phyloP scores from a whole-genome alignment of 345 rosid genomes.

The Clarkia xantiana region DNA sequence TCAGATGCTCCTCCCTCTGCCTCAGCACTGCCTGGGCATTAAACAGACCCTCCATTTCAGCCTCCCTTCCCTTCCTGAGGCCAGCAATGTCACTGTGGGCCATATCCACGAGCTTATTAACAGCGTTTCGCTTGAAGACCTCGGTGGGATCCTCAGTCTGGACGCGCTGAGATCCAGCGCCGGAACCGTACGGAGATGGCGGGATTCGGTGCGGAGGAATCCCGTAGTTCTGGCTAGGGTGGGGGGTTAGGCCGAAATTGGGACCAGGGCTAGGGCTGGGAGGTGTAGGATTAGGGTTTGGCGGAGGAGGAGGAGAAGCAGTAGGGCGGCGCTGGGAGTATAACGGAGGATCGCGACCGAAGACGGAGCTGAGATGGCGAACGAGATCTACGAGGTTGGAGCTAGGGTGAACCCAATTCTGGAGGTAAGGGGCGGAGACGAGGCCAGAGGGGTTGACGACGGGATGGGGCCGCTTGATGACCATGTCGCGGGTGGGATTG shows the following conservation, averaged over 20 bases:
- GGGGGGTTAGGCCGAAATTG: conserved; percentile 9
- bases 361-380: conserved; percentile 31
- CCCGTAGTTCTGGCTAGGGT: conserved; percentile 3
- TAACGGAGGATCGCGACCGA: conserved; percentile 74
- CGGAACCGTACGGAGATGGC: conserved; percentile 41
- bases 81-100: conserved; percentile 38
- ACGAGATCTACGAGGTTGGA: conserved; percentile 66
- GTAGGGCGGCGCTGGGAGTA: conserved; percentile 62
- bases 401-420: conserved; percentile 75
- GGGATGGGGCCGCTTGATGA: conserved; percentile 79
- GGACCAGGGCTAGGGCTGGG: conserved; percentile 14
- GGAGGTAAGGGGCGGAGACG: conserved; percentile 62
- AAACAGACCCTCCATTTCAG: conserved; percentile 65
- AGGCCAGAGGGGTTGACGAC: conserved; percentile 75
- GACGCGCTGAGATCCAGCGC: conserved; percentile 11
- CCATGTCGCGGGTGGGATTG: conserved; percentile 91
- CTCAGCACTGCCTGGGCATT: conserved; percentile 49
- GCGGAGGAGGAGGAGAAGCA: conserved; percentile 13
- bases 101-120: conserved; percentile 56
- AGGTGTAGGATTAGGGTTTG: conserved; percentile 10
- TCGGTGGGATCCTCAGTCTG: conserved; percentile 60
- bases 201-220: conserved; percentile 24
- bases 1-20: conserved; percentile 47
- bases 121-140: conserved; percentile 57
- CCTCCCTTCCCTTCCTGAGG: conserved; percentile 57